A percentile compares a stretch with the other conserved stretches of the same genome.
Conservation (phyloP, 306 rosid genomes). For the Vigna mungo region DNA sequence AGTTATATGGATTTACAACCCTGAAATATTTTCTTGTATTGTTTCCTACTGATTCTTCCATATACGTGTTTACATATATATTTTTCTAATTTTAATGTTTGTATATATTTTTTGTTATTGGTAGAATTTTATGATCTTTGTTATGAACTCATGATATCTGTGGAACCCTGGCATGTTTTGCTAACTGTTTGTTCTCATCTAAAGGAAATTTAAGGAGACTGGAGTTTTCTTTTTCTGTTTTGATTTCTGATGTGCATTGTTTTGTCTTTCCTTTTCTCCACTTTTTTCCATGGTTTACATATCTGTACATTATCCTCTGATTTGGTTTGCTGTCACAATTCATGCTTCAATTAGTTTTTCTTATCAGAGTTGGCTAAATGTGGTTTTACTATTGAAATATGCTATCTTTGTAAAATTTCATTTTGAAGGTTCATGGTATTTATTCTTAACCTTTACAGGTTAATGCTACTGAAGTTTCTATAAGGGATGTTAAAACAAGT, state of each 20-base stretch:
- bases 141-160: background rate
- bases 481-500: conserved; percentile 69
- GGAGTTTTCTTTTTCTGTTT: background rate
- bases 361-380: conserved; percentile 20
- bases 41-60: background rate
- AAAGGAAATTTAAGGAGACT: conserved; percentile 5
- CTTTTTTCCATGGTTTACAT: conserved; percentile 3
- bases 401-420: conserved; percentile 5
- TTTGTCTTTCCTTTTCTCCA: background rate
- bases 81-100: background rate
- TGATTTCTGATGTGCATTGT: background rate
- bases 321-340: conserved; percentile 13
- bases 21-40: background rate
- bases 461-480: conserved; percentile 71
- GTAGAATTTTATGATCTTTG: background rate
- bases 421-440: conserved; percentile 32
- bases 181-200: conserved; percentile 9
- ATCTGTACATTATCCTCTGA: background rate
- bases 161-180: background rate
- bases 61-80: background rate
- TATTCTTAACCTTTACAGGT: conserved; percentile 47
- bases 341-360: conserved; percentile 22
- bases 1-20: background rate
- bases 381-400: background rate
- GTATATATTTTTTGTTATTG: background rate